These are phyloP conservation scores for Yarrowia keelungensis DNA, from an alignment of 805 yeast genomes.

Conservation along the genomic window DNA sequence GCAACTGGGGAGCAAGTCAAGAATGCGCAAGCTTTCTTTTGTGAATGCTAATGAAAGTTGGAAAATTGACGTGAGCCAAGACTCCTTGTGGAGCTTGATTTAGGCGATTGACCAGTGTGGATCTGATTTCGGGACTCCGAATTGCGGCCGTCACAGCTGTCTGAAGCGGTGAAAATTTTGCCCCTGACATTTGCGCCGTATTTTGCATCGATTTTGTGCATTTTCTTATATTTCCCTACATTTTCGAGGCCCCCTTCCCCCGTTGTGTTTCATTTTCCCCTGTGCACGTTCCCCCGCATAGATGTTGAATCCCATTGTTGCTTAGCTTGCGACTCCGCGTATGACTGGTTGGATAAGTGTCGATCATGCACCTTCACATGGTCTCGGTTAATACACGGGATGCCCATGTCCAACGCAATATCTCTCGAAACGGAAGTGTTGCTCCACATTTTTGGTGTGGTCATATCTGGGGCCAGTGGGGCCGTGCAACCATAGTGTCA, in stretches of 20 bases:
- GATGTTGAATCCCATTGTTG: constrained; percentile 28
- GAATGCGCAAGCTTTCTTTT: constrained; percentile 27
- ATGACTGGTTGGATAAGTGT: constrained; percentile 35
- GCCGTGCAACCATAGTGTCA: neutral
- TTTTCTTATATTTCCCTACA: neutral
- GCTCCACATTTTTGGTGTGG: neutral
- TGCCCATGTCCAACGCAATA: neutral
- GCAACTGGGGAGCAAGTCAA: constrained; percentile 37
- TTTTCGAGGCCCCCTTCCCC: neutral
- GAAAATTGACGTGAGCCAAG: constrained; percentile 10
- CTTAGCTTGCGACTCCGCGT: constrained; percentile 24
- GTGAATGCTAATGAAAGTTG: neutral
- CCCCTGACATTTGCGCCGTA: neutral
- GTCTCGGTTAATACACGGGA: constrained; percentile 4
- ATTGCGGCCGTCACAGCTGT: too few species aligned
- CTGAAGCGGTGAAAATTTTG: neutral
- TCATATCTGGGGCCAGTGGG: neutral
- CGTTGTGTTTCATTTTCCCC: constrained; percentile 31
- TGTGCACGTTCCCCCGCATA: constrained; percentile 25
- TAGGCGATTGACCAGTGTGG: neutral
- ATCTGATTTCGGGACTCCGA: neutral
- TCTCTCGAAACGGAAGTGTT: constrained; percentile 6
- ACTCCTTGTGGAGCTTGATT: neutral
- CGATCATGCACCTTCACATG: constrained; percentile 32
- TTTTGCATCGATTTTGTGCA: neutral